Conservation (phyloP, 164 flowering plant species). For the Nymphaea colorata region DNA sequence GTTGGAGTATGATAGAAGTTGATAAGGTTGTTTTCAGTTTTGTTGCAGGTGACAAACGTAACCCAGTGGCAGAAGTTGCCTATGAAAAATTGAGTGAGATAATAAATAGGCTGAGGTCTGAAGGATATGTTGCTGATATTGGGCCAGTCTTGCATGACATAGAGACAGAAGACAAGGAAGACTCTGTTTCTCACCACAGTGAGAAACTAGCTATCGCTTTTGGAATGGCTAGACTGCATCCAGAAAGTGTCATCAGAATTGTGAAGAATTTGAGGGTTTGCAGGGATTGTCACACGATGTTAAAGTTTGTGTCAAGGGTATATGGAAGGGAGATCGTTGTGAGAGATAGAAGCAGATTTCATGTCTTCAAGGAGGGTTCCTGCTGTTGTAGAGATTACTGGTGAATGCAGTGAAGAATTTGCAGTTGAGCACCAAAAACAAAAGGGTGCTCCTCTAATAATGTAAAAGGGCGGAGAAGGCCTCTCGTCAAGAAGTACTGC, state of each 20-base stretch:
- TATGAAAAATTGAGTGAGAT: conserved; percentile 39
- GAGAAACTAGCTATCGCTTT: conserved; percentile 76
- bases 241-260: conserved; percentile 33
- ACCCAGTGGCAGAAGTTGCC: conserved; percentile 28
- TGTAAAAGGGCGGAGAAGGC: too few species aligned
- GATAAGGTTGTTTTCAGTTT: conserved; percentile 46
- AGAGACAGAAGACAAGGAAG: conserved; percentile 67
- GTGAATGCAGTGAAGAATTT: conserved; percentile 16
- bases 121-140: conserved; percentile 44
- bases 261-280: conserved; percentile 69
- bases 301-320: conserved; percentile 51
- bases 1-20: conserved; percentile 69
- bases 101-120: conserved; percentile 30
- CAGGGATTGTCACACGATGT: conserved; percentile 53
- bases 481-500: too few species aligned
- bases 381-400: conserved; percentile 69
- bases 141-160: conserved; percentile 53
- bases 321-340: conserved; percentile 41
- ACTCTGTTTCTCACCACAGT: conserved; percentile 43
- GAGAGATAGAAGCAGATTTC: conserved; percentile 62
- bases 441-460: too few species aligned
- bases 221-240: conserved; percentile 35
- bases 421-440: background rate
- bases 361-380: conserved; percentile 38
- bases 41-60: conserved; percentile 31